phyloP scores from a whole-genome alignment of 371 early-diverging fungal species.

The Apophysomyces trapeziformis region DNA sequence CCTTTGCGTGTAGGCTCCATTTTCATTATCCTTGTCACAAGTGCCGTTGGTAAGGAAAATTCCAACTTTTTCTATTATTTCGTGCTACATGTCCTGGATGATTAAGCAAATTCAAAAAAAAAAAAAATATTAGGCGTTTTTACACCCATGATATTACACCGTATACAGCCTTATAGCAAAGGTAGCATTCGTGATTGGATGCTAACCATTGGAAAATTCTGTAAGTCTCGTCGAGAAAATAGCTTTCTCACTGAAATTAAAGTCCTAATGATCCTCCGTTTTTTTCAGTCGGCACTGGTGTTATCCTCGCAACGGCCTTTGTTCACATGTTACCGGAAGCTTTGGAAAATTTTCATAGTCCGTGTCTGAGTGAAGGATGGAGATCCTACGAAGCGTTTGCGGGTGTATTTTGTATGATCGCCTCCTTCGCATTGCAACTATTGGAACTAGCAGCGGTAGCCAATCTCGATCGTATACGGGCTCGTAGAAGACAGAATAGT shows the following conservation, averaged over 20 bases:
- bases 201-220: constrained; percentile 48
- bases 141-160: constrained; percentile 40
- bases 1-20: constrained; percentile 25
- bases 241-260: too few relatives aligned
- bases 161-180: constrained; percentile 31
- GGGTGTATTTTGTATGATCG: constrained; percentile 47
- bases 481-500: constrained; percentile 15
- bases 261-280: background rate
- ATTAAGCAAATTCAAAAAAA: background rate
- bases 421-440: constrained; percentile 44
- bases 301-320: constrained; percentile 81
- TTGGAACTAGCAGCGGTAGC: constrained; percentile 40
- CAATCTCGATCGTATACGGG: constrained; percentile 25
- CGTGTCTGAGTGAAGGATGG: constrained; percentile 47
- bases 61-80: background rate
- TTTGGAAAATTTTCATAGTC: constrained; percentile 35
- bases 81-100: background rate
- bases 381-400: constrained; percentile 40
- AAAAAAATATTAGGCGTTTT: constrained; percentile 34
- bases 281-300: constrained; percentile 70
- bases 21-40: constrained; percentile 32
- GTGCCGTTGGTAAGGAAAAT: constrained; percentile 22
- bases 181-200: constrained; percentile 38
- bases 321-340: constrained; percentile 70
- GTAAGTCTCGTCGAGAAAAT: constrained; percentile 23